A percentile compares a stretch with the other conserved stretches of the same genome.
Evolutionary conservation across 2,329 filamentous ascomycete species (phyloP).

Genomic region (Aspergillus puulaauensis): DNA sequence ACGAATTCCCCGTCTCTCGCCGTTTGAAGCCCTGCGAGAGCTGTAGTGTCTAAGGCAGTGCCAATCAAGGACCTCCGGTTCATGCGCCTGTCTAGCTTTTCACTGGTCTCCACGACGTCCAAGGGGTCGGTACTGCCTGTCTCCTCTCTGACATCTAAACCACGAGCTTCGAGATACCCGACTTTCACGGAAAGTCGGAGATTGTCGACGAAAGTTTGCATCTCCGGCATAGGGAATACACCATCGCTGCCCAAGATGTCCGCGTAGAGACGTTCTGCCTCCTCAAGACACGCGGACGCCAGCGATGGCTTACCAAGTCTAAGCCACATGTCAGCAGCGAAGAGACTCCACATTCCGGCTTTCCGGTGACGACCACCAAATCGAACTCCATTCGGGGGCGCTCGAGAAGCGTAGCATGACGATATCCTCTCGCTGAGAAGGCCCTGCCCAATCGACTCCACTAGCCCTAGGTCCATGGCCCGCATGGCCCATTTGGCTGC

Average conservation of each 20-base stretch:
- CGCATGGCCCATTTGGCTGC: slow-evolving; percentile 81
- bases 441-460: slow-evolving; percentile 74
- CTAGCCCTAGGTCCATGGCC: slow-evolving; percentile 74
- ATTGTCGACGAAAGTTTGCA: slow-evolving; percentile 50
- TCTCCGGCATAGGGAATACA: slow-evolving; percentile 50
- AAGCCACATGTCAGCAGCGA: slow-evolving; percentile 83
- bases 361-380: slow-evolving; percentile 77
- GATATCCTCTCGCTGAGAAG: slow-evolving; percentile 84
- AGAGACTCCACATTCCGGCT: slow-evolving; percentile 82
- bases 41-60: slow-evolving; percentile 54
- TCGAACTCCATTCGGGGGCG: slow-evolving; percentile 62
- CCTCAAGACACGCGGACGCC: slow-evolving; percentile 73
- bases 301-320: slow-evolving; percentile 73
- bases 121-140: slow-evolving; percentile 28
- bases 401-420: slow-evolving; percentile 75
- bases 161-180: slow-evolving; percentile 44
- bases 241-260: slow-evolving; percentile 41
- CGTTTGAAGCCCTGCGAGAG: slow-evolving; percentile 36
- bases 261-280: slow-evolving; percentile 59
- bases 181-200: slow-evolving; percentile 44
- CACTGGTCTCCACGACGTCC: slow-evolving; percentile 47
- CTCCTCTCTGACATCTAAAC: slow-evolving; percentile 32
- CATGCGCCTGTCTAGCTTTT: slow-evolving; percentile 55
- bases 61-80: slow-evolving; percentile 58
- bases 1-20: slow-evolving; percentile 33